phyloP scores from a whole-genome alignment of 1,284 basidiomycete species.

The Paramarasmius palmivorus region DNA sequence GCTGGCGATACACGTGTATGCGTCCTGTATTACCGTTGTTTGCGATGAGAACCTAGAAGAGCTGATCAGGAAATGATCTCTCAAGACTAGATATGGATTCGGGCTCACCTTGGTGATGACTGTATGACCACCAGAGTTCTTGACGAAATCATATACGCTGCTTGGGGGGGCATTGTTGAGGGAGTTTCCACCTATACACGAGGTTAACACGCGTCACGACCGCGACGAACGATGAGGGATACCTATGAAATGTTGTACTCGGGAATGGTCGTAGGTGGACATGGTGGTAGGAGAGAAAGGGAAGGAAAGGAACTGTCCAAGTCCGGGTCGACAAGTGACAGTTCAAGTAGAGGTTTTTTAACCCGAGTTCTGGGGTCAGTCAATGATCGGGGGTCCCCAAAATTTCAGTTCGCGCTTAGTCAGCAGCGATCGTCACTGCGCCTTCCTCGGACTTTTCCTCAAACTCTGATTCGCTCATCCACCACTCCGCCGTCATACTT shows the following conservation, averaged over 20 bases:
- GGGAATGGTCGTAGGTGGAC: constrained; percentile 74
- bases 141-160: constrained; percentile 90
- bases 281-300: constrained; percentile 36
- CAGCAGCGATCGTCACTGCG: no score
- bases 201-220: constrained; percentile 14
- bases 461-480: no score
- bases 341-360: no score
- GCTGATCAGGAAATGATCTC: constrained; percentile 5
- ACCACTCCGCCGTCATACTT: no score
- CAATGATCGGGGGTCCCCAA: no score
- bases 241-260: constrained; percentile 89
- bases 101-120: constrained; percentile 92
- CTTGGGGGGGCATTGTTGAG: constrained; percentile 82
- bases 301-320: neutral
- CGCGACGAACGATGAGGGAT: constrained; percentile 15
- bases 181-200: constrained; percentile 82
- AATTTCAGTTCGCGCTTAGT: no score
- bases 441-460: no score
- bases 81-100: neutral
- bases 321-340: neutral
- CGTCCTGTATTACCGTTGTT: constrained; percentile 77
- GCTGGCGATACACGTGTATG: constrained; percentile 6
- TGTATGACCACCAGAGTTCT: constrained; percentile 91
- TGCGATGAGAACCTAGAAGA: constrained; percentile 84
- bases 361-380: no score